Conservation (phyloP, 2,329 filamentous ascomycete species). For the Fusarium devonianum region DNA sequence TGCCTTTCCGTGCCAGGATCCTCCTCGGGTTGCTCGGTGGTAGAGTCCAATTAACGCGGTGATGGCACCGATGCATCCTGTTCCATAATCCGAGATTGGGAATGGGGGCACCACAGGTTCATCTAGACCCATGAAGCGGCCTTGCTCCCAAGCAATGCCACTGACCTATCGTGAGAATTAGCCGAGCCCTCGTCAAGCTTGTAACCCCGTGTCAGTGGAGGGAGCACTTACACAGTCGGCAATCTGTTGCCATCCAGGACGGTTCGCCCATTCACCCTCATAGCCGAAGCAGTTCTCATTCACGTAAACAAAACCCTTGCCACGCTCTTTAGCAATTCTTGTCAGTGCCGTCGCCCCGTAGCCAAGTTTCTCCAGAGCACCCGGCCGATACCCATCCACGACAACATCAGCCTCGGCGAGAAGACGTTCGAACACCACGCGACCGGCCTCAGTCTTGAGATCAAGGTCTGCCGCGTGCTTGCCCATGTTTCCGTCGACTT, state of each 20-base stretch:
- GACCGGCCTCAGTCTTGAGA: conserved; percentile 62
- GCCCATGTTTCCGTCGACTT: conserved; percentile 75
- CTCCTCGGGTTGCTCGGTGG: conserved; percentile 66
- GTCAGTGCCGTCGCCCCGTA: conserved; percentile 65
- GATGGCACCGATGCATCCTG: conserved; percentile 74
- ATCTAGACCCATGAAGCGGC: conserved; percentile 65
- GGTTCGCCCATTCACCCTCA: conserved; percentile 63
- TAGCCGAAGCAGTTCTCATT: conserved; percentile 76
- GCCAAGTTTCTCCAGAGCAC: conserved; percentile 68
- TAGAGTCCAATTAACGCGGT: conserved; percentile 70
- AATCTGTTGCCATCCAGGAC: conserved; percentile 77
- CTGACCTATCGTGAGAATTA: conserved; percentile 50
- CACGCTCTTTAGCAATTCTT: conserved; percentile 59
- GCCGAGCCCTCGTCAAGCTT: too few relatives aligned
- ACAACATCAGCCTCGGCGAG: conserved; percentile 70
- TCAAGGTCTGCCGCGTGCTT: conserved; percentile 72
- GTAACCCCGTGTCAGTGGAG: too few relatives aligned
- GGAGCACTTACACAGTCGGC: conserved; percentile 62
- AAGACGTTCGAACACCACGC: conserved; percentile 63
- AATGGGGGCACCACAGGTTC: conserved; percentile 73
- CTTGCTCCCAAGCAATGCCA: conserved; percentile 68
- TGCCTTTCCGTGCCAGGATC: conserved; percentile 70
- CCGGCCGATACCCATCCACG: conserved; percentile 72
- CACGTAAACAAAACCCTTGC: conserved; percentile 71
- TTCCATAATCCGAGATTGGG: conserved; percentile 72